These are phyloP conservation scores for Claviceps africana DNA, from an alignment of 2,329 filamentous ascomycete genomes.

Conservation along the genomic window DNA sequence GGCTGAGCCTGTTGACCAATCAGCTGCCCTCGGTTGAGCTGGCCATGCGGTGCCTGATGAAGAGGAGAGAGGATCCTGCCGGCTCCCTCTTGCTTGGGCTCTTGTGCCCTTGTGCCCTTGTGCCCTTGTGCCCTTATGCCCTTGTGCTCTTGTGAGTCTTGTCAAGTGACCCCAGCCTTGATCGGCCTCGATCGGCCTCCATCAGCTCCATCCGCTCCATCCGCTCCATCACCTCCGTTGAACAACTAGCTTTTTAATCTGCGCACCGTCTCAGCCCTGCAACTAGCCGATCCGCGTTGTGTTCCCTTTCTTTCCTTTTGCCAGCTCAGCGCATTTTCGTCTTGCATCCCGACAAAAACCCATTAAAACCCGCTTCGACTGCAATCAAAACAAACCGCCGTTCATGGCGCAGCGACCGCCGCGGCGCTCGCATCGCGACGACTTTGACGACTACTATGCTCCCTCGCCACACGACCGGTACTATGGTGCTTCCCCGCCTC, in stretches of 20 bases:
- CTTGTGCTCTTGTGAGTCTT: too few relatives aligned
- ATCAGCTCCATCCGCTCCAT: too few relatives aligned
- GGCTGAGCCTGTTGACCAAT: neutral
- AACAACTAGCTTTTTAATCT: neutral
- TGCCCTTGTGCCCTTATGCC: too few relatives aligned
- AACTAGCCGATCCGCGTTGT: neutral
- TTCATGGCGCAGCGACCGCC: slow-evolving; percentile 9
- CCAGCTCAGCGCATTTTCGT: too few relatives aligned
- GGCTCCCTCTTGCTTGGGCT: too few relatives aligned
- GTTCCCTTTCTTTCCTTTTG: neutral
- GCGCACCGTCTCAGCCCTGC: neutral
- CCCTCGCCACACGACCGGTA: neutral
- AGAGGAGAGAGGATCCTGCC: neutral
- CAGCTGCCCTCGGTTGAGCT: neutral
- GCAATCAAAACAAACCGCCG: neutral
- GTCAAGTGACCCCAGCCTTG: too few relatives aligned
- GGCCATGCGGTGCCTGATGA: neutral
- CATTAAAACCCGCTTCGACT: neutral
- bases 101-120: too few relatives aligned
- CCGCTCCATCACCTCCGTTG: neutral
- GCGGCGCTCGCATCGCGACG: slow-evolving; percentile 14
- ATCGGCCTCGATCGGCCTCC: too few relatives aligned
- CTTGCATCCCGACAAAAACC: neutral
- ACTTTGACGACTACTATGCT: slow-evolving; percentile 14
- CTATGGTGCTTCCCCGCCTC: slow-evolving; percentile 7